These are phyloP conservation scores for Polytrichum formosum DNA, from an alignment of 225 moss, liverwort and hornwort species.

Conservation along the genomic window DNA sequence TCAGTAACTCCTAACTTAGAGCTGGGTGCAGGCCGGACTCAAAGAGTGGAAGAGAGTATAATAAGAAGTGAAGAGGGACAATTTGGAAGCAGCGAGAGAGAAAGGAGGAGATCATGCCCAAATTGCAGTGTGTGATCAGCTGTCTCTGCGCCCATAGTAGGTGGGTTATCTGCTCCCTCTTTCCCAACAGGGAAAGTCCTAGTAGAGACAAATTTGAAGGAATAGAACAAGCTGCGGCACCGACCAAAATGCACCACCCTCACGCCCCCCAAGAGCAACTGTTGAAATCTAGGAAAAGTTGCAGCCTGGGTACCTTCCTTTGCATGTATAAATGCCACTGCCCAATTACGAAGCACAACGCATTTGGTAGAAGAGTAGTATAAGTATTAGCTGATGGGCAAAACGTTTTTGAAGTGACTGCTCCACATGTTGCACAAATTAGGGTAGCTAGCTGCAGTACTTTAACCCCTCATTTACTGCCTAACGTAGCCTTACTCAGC, in stretches of 20 bases:
- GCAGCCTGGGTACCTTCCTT: too few species aligned
- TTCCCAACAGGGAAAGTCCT: not conserved
- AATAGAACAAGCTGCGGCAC: conserved; percentile 1
- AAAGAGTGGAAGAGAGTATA: too few species aligned
- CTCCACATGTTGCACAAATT: too few species aligned
- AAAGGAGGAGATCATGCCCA: not conserved
- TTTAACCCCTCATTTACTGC: too few species aligned
- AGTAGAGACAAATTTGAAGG: conserved; percentile 1
- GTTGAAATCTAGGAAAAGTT: too few species aligned
- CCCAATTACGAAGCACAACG: not conserved
- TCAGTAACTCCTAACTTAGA: too few species aligned
- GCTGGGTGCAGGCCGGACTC: too few species aligned
- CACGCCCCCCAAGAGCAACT: not conserved
- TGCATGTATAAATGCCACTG: not conserved
- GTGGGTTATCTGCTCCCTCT: not conserved
- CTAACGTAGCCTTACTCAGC: too few species aligned
- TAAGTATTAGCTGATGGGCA: too few species aligned
- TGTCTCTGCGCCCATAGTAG: not conserved
- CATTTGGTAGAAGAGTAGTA: not conserved
- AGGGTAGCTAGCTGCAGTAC: too few species aligned
- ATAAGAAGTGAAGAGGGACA: too few species aligned
- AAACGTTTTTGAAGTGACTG: too few species aligned
- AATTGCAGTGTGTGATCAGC: not conserved
- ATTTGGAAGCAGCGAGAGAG: not conserved
- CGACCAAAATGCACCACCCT: conserved; percentile 3